Percentiles rank a stretch among this genome's conserved stretches.
phyloP scores from a whole-genome alignment of 495 filamentous ascomycete species.

The Sporormia fimetaria region DNA sequence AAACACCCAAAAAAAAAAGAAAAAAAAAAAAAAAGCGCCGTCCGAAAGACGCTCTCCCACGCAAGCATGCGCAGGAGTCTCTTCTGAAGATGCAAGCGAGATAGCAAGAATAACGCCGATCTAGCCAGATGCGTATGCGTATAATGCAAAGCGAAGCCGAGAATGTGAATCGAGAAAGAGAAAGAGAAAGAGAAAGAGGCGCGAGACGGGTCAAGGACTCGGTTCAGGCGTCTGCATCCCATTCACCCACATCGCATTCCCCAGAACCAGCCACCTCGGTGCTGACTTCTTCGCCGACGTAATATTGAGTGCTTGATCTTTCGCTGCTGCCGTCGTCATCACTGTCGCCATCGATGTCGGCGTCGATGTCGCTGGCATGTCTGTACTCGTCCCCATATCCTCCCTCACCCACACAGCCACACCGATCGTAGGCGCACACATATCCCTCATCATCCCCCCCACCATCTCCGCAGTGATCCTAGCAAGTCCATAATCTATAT shows the following conservation, averaged over 20 bases:
- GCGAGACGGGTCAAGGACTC: conserved; percentile 22
- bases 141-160: no score
- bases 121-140: no score
- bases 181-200: no score
- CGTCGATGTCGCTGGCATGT: no score
- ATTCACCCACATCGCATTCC: conserved; percentile 13
- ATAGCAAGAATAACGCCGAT: no score
- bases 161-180: no score
- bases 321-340: background rate
- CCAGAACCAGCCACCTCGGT: conserved; percentile 5
- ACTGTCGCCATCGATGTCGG: no score
- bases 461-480: conserved; percentile 18
- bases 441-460: conserved; percentile 6
- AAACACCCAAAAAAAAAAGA: no score
- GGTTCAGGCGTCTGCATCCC: conserved; percentile 24
- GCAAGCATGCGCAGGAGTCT: no score
- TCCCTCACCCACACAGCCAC: background rate
- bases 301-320: background rate
- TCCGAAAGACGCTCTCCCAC: no score
- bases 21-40: no score
- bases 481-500: conserved; percentile 23
- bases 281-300: conserved; percentile 1
- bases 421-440: conserved; percentile 6
- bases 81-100: no score
- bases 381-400: background rate